phyloP scores from a whole-genome alignment of 1,284 basidiomycete genomes.

The Irpex lacteus region DNA sequence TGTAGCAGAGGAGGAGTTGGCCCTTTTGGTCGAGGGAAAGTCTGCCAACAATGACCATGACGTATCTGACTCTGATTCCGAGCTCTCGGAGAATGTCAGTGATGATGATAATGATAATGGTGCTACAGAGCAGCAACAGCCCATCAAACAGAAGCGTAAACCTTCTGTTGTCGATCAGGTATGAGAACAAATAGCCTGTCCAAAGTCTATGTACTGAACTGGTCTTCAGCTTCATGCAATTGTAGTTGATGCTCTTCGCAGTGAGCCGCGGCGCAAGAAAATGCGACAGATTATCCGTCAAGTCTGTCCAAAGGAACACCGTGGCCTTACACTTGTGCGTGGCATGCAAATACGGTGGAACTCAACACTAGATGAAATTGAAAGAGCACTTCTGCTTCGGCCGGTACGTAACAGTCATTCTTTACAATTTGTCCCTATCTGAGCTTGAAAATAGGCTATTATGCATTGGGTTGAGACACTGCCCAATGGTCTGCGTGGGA shows the following conservation, averaged over 20 bases:
- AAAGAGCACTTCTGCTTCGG: constrained; percentile 4
- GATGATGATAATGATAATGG: not conserved
- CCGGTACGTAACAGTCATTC: constrained; percentile 6
- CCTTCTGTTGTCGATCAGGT: not conserved
- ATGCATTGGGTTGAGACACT: constrained; percentile 12
- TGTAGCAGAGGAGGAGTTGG: not conserved
- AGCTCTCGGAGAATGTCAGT: not conserved
- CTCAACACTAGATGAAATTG: constrained; percentile 12
- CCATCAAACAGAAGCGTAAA: not conserved
- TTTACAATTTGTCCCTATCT: not conserved
- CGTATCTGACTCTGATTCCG: not conserved
- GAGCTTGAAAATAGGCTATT: constrained; percentile 3
- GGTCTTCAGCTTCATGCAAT: constrained; percentile 3
- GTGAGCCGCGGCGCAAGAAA: constrained; percentile 3
- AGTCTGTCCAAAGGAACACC: constrained; percentile 6
- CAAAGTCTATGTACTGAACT: not conserved
- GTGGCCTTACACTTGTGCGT: constrained; percentile 8
- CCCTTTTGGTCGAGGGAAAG: not conserved
- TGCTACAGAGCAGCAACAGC: not conserved
- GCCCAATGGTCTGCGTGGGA: constrained; percentile 5
- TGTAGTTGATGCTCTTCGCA: constrained; percentile 1
- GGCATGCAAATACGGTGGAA: constrained; percentile 18
- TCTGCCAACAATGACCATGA: not conserved
- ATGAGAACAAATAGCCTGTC: not conserved
- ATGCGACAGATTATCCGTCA: constrained; percentile 10